phyloP scores from a whole-genome alignment of 257 asterid genomes.

The Misopates orontium region DNA sequence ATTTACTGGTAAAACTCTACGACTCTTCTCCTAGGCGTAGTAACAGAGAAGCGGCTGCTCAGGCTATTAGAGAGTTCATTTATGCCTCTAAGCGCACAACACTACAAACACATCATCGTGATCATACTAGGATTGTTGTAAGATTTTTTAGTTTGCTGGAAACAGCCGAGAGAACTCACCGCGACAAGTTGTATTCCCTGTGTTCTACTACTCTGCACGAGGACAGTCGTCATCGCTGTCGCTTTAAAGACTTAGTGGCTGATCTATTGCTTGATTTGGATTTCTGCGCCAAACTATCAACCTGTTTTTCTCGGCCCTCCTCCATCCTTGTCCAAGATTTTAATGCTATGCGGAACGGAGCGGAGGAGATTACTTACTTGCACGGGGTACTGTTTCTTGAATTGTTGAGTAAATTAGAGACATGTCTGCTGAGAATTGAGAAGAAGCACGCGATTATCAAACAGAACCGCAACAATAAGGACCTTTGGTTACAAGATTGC shows the following conservation, averaged over 20 bases:
- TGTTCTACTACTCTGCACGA: constrained; percentile 59
- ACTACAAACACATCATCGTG: too few species aligned
- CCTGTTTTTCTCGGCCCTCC: constrained; percentile 31
- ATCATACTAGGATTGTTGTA: too few species aligned
- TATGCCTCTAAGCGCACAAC: constrained; percentile 26
- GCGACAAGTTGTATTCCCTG: constrained; percentile 45
- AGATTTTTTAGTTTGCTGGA: too few species aligned
- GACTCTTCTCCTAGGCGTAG: too few species aligned
- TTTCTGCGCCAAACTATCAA: constrained; percentile 30
- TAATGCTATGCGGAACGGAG: constrained; percentile 34
- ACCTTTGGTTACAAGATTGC: constrained; percentile 31
- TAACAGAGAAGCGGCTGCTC: too few species aligned
- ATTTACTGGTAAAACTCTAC: too few species aligned
- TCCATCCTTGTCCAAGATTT: constrained; percentile 53
- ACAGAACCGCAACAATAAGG: constrained; percentile 33
- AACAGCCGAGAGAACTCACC: constrained; percentile 44
- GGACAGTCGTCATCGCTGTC: too few species aligned
- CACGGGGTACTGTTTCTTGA: constrained; percentile 38
- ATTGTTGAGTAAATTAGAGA: constrained; percentile 54
- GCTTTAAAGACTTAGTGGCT: constrained; percentile 53
- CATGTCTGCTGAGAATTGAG: constrained; percentile 54
- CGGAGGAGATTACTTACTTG: constrained; percentile 44
- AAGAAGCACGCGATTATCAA: constrained; percentile 35
- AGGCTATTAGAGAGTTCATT: not conserved
- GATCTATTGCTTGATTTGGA: constrained; percentile 45